Evolutionary conservation across 1,284 basidiomycete species (phyloP), one percentile per base, ranked within the genome.

Genomic region (Cutaneotrichosporon sp.): DNA sequence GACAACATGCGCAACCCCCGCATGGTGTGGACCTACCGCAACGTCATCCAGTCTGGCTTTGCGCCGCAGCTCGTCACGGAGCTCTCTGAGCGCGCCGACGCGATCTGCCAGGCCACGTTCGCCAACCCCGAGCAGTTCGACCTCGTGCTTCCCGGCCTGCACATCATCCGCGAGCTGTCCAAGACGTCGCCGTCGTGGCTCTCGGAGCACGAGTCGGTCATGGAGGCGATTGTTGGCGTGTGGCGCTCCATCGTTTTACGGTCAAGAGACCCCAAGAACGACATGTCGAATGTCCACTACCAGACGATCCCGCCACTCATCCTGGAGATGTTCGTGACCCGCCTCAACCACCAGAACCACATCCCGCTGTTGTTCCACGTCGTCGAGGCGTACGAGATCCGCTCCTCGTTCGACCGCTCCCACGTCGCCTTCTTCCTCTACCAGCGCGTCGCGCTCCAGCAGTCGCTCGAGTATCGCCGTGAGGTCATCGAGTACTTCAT

Each of bases 291-390:
- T 69, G 82, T 54, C 79, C 84, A 66, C 72, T 85, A 62, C 82
- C 84, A 55, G 85, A 87, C 87, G 62, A 85, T 89, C 68, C 89
- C 91, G 65, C 82, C 84, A 20, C 79, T 90, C 56, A 85, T 92
- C 69, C 80, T 92, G 49, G 84, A 86, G 27, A 87, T 95, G 69
- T 92, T 95, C 79, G 87, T 87, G 72, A 86, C 72, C 13, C 80
- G 78, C 64, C 77, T 84, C 53, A 72, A 86, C 66, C 86, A 87
- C 56, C 82, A 89, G 69, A 86, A 87, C 43, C 88, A 91, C 50
- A 86, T 95, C 57, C 92, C 97, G 70, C 82, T 97, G 3, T 82
- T 98, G 42, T 94, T 97, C 75, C 92, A 97, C 60, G 82, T 98
- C 45, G 87, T 92, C 54, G 87, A 89, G 36, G 82, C 94, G 45